Conservation (phyloP, 1,284 basidiomycete genomes). For the Pseudozyma thailandica region DNA sequence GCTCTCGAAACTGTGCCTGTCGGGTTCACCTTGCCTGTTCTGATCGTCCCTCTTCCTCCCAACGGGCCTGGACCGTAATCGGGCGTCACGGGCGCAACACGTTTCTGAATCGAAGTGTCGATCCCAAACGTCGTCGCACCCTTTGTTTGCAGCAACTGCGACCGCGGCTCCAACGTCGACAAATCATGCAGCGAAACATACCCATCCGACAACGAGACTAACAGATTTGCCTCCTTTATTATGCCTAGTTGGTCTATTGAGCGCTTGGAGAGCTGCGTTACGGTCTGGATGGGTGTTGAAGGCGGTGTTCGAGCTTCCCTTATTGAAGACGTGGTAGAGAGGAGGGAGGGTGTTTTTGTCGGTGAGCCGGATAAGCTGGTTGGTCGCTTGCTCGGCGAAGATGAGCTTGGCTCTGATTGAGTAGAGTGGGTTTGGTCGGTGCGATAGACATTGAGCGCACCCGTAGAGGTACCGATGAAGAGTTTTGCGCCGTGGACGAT, state of each 20-base stretch:
- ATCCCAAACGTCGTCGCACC: constrained; percentile 83
- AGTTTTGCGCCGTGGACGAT: constrained; percentile 53
- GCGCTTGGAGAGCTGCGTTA: constrained; percentile 72
- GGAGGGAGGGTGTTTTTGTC: constrained; percentile 23
- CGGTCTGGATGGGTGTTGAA: constrained; percentile 26
- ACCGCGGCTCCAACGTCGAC: constrained; percentile 74
- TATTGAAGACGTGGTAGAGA: constrained; percentile 16
- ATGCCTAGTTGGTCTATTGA: constrained; percentile 87
- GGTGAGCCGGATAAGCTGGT: constrained; percentile 18
- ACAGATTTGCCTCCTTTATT: constrained; percentile 81
- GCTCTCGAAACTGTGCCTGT: constrained; percentile 25
- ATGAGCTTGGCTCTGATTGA: constrained; percentile 2
- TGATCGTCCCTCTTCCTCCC: constrained; percentile 27
- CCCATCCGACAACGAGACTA: constrained; percentile 83
- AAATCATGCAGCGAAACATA: constrained; percentile 72
- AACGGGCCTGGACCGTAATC: constrained; percentile 49
- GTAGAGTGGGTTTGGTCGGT: constrained; percentile 11
- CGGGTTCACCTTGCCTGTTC: constrained; percentile 16
- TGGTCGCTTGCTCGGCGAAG: constrained; percentile 2
- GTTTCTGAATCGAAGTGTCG: constrained; percentile 74
- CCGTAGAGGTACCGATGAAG: constrained; percentile 53
- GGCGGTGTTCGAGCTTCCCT: neutral
- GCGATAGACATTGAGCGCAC: constrained; percentile 41
- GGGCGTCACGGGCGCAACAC: constrained; percentile 18
- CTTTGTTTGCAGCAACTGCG: constrained; percentile 73